Percentiles rank a stretch among this genome's conserved stretches.
These are phyloP conservation scores for Agrostemma githago DNA, from an alignment of 148 eudicot genomes.

Conservation along the genomic window DNA sequence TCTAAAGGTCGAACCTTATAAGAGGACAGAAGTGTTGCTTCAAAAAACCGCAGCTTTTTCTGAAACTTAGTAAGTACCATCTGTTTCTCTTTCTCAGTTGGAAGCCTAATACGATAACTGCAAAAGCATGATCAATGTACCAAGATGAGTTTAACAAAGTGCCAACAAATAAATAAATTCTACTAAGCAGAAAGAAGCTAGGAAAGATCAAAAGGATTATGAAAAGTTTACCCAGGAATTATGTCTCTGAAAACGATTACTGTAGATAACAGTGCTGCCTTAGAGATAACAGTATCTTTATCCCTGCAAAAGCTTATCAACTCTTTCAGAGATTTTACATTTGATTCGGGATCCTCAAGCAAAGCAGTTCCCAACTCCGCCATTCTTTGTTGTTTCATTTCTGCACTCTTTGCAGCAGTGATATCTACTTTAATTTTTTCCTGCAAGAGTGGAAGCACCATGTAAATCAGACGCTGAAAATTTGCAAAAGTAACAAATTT, in stretches of 20 bases:
- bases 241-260: conserved; percentile 88
- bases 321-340: conserved; percentile 63
- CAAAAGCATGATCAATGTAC: conserved; percentile 14
- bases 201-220: conserved; percentile 1
- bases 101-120: conserved; percentile 93
- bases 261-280: conserved; percentile 62
- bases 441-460: conserved; percentile 45
- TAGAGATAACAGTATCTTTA: conserved; percentile 48
- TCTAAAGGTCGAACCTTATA: conserved; percentile 57
- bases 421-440: conserved; percentile 81
- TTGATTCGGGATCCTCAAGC: conserved; percentile 78
- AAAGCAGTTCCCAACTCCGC: conserved; percentile 86
- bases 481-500: too few species aligned
- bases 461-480: conserved; percentile 7
- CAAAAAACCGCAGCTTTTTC: conserved; percentile 77
- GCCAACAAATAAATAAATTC: neutral
- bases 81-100: conserved; percentile 86
- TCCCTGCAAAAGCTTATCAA: conserved; percentile 75
- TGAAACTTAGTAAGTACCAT: conserved; percentile 75
- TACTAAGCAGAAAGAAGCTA: conserved; percentile 9
- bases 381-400: conserved; percentile 58
- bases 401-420: conserved; percentile 56
- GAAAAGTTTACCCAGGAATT: conserved; percentile 68
- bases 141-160: conserved; percentile 7
- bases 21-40: conserved; percentile 63